Evolutionary conservation across 2,329 filamentous ascomycete species (phyloP).

Genomic region (Aspergillus sp.): DNA sequence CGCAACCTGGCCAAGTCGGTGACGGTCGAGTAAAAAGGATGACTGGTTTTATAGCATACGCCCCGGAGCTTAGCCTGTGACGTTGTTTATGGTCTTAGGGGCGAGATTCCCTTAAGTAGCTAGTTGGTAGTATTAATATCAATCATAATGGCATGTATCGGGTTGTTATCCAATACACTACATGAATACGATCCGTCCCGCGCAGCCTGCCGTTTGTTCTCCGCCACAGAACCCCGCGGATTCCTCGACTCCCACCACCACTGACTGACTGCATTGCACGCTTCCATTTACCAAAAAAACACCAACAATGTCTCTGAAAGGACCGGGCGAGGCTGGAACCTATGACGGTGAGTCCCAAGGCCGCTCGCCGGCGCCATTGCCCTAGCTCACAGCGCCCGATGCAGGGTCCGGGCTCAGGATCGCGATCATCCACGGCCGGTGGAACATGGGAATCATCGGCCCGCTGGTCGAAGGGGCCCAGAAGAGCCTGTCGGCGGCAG

Average conservation of each 20-base stretch:
- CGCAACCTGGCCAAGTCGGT: slow-evolving; percentile 98
- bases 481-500: slow-evolving; percentile 64
- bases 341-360: slow-evolving; percentile 44
- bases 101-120: no score
- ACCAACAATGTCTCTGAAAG: slow-evolving; percentile 50
- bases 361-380: slow-evolving; percentile 6
- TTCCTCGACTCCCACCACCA: no score
- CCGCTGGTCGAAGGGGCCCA: slow-evolving; percentile 73
- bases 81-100: no score
- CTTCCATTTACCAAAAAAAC: background rate
- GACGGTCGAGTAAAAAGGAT: slow-evolving; percentile 94
- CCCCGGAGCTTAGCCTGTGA: no score
- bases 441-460: slow-evolving; percentile 84
- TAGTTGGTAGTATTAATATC: no score
- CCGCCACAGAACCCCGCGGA: no score
- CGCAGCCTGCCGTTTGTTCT: no score
- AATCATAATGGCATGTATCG: no score
- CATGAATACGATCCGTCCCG: no score
- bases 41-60: no score
- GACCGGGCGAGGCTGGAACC: slow-evolving; percentile 49
- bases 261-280: background rate
- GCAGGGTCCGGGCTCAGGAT: slow-evolving; percentile 67
- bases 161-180: no score
- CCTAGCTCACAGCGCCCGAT: no score
- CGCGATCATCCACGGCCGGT: slow-evolving; percentile 90